Evolutionary conservation across 169 alveolate species (phyloP).

Genomic region (Cystoisospora suis): DNA sequence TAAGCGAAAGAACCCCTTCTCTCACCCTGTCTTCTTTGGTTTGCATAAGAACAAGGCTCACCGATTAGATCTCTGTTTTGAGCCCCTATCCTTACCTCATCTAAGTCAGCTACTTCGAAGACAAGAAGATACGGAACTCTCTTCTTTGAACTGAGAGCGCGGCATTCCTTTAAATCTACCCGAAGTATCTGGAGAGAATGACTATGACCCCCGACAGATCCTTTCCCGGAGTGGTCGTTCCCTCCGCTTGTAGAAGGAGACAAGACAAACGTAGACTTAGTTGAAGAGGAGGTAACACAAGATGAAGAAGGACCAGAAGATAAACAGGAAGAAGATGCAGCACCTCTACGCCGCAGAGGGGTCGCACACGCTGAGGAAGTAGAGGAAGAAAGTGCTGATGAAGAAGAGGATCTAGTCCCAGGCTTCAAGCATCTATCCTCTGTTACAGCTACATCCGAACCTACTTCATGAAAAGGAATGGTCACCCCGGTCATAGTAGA

Average conservation of each 20-base stretch:
- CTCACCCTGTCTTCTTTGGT: no score
- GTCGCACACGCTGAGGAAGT: background rate
- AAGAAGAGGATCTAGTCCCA: no score
- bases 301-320: background rate
- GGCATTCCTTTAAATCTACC: conserved; percentile 80
- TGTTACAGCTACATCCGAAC: background rate
- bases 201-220: background rate
- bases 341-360: background rate
- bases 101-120: conserved; percentile 88
- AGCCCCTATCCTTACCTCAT: conserved; percentile 76
- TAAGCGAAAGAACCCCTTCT: no score
- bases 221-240: background rate
- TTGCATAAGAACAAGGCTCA: no score
- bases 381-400: background rate
- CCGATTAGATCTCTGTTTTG: no score
- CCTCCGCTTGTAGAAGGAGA: background rate
- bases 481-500: conserved; percentile 82
- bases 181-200: conserved; percentile 72
- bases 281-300: no score
- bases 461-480: conserved; percentile 72
- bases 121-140: conserved; percentile 88
- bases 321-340: background rate
- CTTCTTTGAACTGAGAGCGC: conserved; percentile 82
- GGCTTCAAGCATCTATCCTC: background rate
- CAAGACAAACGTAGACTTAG: no score